Evolutionary conservation across 306 rosid species (phyloP).

Genomic region (Ormosia semicastrata): DNA sequence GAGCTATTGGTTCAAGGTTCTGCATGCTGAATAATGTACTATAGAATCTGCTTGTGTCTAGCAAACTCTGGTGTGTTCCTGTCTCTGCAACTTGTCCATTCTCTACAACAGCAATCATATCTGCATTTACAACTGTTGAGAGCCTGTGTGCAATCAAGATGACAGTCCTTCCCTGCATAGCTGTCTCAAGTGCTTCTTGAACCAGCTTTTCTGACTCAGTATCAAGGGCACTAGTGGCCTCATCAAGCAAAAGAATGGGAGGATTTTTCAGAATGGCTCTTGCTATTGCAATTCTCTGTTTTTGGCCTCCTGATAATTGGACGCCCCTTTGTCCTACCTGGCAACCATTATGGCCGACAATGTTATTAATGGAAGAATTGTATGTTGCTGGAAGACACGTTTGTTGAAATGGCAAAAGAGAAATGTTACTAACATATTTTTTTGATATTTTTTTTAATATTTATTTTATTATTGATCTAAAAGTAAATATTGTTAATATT

Average conservation of each 20-base stretch:
- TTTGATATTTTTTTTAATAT: too few species aligned
- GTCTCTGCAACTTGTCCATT: constrained; percentile 65
- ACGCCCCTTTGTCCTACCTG: constrained; percentile 87
- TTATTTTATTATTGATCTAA: too few species aligned
- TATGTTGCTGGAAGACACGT: constrained; percentile 33
- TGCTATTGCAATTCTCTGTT: constrained; percentile 87
- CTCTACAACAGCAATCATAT: constrained; percentile 73
- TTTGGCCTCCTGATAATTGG: constrained; percentile 91
- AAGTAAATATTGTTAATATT: too few species aligned
- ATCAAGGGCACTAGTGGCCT: constrained; percentile 95
- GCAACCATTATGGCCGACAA: constrained; percentile 4
- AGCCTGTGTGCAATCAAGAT: constrained; percentile 82
- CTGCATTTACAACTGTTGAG: constrained; percentile 80
- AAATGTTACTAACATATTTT: too few species aligned
- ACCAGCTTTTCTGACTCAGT: constrained; percentile 79
- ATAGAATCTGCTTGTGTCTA: constrained; percentile 64
- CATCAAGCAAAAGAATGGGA: constrained; percentile 79
- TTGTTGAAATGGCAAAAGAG: neutral
- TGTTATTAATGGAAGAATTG: neutral
- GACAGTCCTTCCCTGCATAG: constrained; percentile 78
- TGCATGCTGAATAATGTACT: constrained; percentile 62
- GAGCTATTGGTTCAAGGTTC: constrained; percentile 52
- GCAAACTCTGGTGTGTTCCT: constrained; percentile 75
- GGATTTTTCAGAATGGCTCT: constrained; percentile 88
- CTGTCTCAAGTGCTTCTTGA: constrained; percentile 84